Evolutionary conservation across 1,284 basidiomycete genomes (phyloP).

Genomic region (Boletus sp.): DNA sequence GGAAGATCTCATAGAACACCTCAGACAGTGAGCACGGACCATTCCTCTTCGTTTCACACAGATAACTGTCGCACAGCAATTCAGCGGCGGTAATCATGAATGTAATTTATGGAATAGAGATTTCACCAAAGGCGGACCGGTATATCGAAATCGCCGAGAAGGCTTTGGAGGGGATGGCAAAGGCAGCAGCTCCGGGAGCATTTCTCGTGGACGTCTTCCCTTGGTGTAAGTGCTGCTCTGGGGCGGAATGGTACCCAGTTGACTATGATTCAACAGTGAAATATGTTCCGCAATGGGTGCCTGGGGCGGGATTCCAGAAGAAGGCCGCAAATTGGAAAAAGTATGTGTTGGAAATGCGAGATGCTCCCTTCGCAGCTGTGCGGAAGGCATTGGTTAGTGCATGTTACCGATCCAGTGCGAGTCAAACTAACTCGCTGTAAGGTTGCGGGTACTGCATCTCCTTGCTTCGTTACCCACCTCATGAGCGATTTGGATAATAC

Average conservation of each 20-base stretch:
- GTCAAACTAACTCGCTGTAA: constrained; percentile 15
- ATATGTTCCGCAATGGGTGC: constrained; percentile 31
- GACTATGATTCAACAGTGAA: constrained; percentile 25
- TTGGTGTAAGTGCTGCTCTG: constrained; percentile 20
- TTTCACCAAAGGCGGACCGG: constrained; percentile 33
- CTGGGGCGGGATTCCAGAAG: constrained; percentile 33
- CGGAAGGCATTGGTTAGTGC: constrained; percentile 25
- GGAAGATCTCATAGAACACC: constrained; percentile 39
- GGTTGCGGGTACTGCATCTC: constrained; percentile 28
- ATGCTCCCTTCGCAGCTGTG: constrained; percentile 28
- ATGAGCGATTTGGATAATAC: constrained; percentile 18
- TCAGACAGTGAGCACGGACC: constrained; percentile 39
- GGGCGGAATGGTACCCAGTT: background rate
- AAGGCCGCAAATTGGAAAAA: constrained; percentile 31
- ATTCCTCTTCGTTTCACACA: background rate
- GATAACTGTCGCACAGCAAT: constrained; percentile 30
- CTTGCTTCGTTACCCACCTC: constrained; percentile 31
- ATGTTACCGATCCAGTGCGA: background rate
- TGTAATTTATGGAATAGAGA: constrained; percentile 37
- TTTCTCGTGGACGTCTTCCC: constrained; percentile 38
- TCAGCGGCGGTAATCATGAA: constrained; percentile 40
- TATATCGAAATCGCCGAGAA: constrained; percentile 38
- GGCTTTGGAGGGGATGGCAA: constrained; percentile 36
- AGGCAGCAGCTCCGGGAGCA: constrained; percentile 36
- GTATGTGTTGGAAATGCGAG: constrained; percentile 31